Conservation (phyloP, 1,284 basidiomycete species). For the Heterobasidion annosum region DNA sequence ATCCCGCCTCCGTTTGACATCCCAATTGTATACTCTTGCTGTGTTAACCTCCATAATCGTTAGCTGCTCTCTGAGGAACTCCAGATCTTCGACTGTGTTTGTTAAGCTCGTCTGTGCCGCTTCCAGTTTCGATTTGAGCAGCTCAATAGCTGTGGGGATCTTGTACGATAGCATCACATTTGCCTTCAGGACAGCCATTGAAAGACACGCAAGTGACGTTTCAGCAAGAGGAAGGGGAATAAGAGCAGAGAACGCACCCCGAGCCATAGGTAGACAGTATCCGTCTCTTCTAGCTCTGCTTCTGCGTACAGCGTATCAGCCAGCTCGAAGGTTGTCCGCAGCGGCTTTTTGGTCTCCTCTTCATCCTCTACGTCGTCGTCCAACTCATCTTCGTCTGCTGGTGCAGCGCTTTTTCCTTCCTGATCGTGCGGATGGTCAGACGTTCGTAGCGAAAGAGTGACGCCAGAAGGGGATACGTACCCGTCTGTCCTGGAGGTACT, state of each 20-base stretch:
- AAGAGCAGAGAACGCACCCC: conserved; percentile 56
- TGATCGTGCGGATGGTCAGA: conserved; percentile 15
- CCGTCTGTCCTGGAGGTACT: conserved; percentile 67
- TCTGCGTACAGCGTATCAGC: conserved; percentile 95
- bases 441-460: not conserved
- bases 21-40: conserved; percentile 95
- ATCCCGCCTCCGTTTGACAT: conserved; percentile 78
- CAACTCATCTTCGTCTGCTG: conserved; percentile 39
- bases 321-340: conserved; percentile 89
- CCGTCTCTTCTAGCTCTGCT: conserved; percentile 80
- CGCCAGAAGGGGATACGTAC: conserved; percentile 28
- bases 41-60: conserved; percentile 99
- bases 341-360: conserved; percentile 34
- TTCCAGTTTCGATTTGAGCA: conserved; percentile 74
- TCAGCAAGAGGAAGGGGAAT: not conserved
- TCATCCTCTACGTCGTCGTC: conserved; percentile 32
- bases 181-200: conserved; percentile 45
- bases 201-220: not conserved
- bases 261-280: conserved; percentile 92
- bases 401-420: conserved; percentile 48
- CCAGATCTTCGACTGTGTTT: conserved; percentile 81
- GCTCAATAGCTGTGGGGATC: conserved; percentile 68
- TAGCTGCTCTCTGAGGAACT: conserved; percentile 91
- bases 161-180: conserved; percentile 98
- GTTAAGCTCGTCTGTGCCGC: conserved; percentile 64